phyloP scores from a whole-genome alignment of 2,329 filamentous ascomycete species.

The Penicillium oxalicum region DNA sequence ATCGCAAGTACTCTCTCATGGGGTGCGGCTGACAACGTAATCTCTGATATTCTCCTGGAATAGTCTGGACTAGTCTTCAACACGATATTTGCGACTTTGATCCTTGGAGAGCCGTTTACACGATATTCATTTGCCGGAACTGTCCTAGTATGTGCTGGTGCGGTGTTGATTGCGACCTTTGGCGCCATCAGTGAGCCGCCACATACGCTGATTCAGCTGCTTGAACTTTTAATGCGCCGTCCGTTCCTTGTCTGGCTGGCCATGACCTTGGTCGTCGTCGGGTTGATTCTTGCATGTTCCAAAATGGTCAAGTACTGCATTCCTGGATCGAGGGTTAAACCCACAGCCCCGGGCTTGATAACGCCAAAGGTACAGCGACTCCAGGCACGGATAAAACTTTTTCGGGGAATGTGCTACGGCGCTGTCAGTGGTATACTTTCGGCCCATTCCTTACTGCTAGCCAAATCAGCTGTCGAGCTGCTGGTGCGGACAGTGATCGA shows the following conservation, averaged over 20 bases:
- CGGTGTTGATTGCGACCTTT: constrained; percentile 87
- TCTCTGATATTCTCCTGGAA: not conserved
- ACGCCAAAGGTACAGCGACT: constrained; percentile 29
- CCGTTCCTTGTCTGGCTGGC: constrained; percentile 88
- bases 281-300: constrained; percentile 59
- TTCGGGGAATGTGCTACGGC: constrained; percentile 80
- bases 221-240: constrained; percentile 65
- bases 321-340: constrained; percentile 29
- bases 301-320: constrained; percentile 38
- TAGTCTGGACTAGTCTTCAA: constrained; percentile 93
- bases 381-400: constrained; percentile 63
- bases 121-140: constrained; percentile 89
- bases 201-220: constrained; percentile 75
- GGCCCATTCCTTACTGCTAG: constrained; percentile 85
- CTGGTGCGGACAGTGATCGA: constrained; percentile 81
- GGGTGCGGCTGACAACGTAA: constrained; percentile 6
- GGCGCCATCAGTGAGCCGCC: constrained; percentile 90
- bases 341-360: constrained; percentile 42
- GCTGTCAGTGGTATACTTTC: constrained; percentile 88
- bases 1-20: not conserved
- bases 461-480: constrained; percentile 93
- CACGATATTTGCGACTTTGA: constrained; percentile 89
- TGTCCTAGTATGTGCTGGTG: constrained; percentile 76
- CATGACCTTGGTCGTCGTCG: constrained; percentile 66
- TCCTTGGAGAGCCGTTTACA: constrained; percentile 90